Evolutionary conservation across 352 stramenopile genomes (phyloP).

Genomic region (Blastocystis sp.): DNA sequence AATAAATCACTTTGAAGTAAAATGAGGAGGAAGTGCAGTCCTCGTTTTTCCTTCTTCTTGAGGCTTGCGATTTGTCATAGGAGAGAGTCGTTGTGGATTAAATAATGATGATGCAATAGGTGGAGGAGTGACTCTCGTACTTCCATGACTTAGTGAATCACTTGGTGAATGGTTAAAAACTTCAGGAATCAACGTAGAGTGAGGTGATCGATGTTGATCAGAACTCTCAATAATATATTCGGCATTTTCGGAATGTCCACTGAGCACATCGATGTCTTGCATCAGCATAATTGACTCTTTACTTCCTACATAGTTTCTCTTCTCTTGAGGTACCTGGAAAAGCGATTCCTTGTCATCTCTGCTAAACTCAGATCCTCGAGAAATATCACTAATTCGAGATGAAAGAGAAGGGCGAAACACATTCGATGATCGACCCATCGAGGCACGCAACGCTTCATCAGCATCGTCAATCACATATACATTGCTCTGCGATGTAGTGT

Average conservation of each 20-base stretch:
- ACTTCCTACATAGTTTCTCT: conserved; percentile 21
- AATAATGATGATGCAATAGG: neutral
- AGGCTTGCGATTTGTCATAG: neutral
- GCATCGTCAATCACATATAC: conserved; percentile 52
- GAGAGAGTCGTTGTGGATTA: neutral
- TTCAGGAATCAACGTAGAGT: neutral
- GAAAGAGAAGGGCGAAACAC: neutral
- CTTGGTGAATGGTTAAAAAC: neutral
- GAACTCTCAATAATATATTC: neutral
- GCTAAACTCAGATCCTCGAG: neutral
- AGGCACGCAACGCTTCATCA: neutral
- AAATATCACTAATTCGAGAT: neutral
- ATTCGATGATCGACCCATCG: neutral
- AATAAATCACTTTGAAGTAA: neutral
- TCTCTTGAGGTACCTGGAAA: neutral
- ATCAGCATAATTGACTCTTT: conserved; percentile 58
- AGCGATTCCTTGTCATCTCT: neutral
- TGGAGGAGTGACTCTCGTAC: neutral
- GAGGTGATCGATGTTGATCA: neutral
- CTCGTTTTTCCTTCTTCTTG: neutral
- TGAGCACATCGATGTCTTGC: conserved; percentile 11
- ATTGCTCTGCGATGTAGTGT: neutral
- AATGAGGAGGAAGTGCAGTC: neutral
- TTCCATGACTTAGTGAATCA: neutral
- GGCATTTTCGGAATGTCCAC: neutral